These are phyloP conservation scores for Annulohypoxylon maeteangense DNA, from an alignment of 495 filamentous ascomycete genomes.

Conservation along the genomic window DNA sequence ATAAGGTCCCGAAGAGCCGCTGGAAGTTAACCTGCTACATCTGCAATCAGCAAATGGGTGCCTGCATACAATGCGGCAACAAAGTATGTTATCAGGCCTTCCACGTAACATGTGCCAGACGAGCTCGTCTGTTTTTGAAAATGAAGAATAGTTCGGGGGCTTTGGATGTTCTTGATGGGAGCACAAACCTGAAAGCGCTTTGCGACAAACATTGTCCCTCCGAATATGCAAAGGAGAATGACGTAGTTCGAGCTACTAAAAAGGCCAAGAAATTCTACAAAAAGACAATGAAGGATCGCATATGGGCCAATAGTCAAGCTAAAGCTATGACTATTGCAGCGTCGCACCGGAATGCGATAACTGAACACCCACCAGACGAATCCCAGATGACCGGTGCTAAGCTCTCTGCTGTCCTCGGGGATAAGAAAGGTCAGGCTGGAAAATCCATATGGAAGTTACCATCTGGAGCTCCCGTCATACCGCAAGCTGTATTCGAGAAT, in stretches of 20 bases:
- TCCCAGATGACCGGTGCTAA: conserved; percentile 66
- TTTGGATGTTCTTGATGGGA: conserved; percentile 85
- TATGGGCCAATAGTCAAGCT: conserved; percentile 91
- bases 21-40: conserved; percentile 98
- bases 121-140: conserved; percentile 88
- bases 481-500: conserved; percentile 80
- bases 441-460: conserved; percentile 92
- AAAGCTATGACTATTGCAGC: conserved; percentile 83
- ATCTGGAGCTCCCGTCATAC: conserved; percentile 94
- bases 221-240: conserved; percentile 89
- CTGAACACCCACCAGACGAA: conserved; percentile 66
- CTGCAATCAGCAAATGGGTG: conserved; percentile 96
- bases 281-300: conserved; percentile 81
- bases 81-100: conserved; percentile 98
- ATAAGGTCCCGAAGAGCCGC: conserved; percentile 91
- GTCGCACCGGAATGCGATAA: conserved; percentile 67
- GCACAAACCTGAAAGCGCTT: conserved; percentile 84
- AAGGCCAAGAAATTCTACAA: conserved; percentile 79
- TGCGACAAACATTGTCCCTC: conserved; percentile 95
- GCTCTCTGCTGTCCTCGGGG: conserved; percentile 68
- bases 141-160: conserved; percentile 92
- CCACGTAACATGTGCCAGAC: conserved; percentile 94
- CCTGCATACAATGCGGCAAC: conserved; percentile 98
- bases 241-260: conserved; percentile 64
- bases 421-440: conserved; percentile 71